Conservation (phyloP, 805 yeast species). For the Suhomyces sp. region DNA sequence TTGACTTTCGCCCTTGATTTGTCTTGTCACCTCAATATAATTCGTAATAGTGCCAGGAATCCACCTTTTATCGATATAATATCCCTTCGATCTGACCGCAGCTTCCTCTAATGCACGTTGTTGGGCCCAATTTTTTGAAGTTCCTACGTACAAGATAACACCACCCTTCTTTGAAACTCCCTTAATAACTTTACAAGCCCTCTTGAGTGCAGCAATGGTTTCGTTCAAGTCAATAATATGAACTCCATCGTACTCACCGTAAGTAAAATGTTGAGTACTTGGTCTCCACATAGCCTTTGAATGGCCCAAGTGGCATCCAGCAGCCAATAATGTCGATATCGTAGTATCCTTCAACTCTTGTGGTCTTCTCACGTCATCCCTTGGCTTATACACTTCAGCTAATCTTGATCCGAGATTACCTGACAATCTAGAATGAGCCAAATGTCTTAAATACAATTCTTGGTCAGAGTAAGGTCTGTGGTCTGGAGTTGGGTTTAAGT, state of each 20-base stretch:
- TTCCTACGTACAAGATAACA: conserved; percentile 78
- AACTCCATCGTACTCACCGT: conserved; percentile 87
- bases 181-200: conserved; percentile 82
- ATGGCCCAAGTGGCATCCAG: conserved; percentile 95
- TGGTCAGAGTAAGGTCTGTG: conserved; percentile 71
- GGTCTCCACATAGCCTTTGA: conserved; percentile 77
- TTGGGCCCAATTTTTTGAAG: conserved; percentile 66
- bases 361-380: conserved; percentile 63
- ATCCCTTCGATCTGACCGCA: conserved; percentile 74
- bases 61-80: conserved; percentile 84
- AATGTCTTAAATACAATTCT: conserved; percentile 74
- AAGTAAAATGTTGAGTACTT: conserved; percentile 79
- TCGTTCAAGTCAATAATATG: conserved; percentile 88
- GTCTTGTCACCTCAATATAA: conserved; percentile 66
- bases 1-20: conserved; percentile 32
- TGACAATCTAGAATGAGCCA: conserved; percentile 54
- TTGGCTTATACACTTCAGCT: conserved; percentile 67
- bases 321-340: conserved; percentile 72
- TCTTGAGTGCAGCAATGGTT: conserved; percentile 69
- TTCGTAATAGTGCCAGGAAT: conserved; percentile 93
- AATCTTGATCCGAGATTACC: conserved; percentile 66
- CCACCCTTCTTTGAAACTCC: conserved; percentile 87
- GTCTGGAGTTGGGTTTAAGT: conserved; percentile 57
- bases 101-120: conserved; percentile 73
- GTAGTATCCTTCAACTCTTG: conserved; percentile 56